phyloP scores from a whole-genome alignment of 2,329 filamentous ascomycete species.

The Penicillium sp. region DNA sequence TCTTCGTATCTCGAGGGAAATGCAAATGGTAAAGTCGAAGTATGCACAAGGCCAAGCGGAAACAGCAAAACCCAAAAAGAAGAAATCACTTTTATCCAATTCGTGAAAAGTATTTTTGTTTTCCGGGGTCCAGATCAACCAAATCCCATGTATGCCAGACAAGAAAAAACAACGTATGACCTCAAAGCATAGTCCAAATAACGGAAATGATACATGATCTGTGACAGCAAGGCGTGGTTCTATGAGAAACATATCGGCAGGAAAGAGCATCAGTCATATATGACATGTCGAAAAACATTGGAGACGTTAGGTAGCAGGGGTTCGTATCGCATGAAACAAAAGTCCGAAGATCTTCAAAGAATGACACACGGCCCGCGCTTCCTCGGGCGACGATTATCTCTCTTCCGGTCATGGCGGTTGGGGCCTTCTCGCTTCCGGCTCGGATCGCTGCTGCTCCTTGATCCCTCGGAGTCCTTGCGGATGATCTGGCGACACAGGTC shows the following conservation, averaged over 20 bases:
- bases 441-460: constrained; percentile 29
- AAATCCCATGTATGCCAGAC: constrained; percentile 2
- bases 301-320: constrained; percentile 10
- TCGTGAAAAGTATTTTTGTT: constrained; percentile 7
- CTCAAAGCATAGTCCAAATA: constrained; percentile 15
- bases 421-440: constrained; percentile 39
- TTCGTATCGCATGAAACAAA: constrained; percentile 13
- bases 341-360: constrained; percentile 28
- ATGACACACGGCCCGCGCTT: constrained; percentile 42
- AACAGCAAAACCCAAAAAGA: not conserved
- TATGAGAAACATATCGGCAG: constrained; percentile 27
- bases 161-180: constrained; percentile 2
- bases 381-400: constrained; percentile 32
- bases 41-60: not conserved
- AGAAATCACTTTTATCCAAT: constrained; percentile 16
- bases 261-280: constrained; percentile 21
- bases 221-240: constrained; percentile 20
- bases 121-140: constrained; percentile 9
- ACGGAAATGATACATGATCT: constrained; percentile 23
- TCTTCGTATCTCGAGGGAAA: constrained; percentile 4
- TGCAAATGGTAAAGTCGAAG: not conserved
- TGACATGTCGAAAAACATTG: constrained; percentile 32
- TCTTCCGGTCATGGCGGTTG: constrained; percentile 38
- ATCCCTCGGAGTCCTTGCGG: constrained; percentile 60
- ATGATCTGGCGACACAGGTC: constrained; percentile 84